Evolutionary conservation across 2,329 filamentous ascomycete genomes (phyloP).

Genomic region (Thelonectria blattea): DNA sequence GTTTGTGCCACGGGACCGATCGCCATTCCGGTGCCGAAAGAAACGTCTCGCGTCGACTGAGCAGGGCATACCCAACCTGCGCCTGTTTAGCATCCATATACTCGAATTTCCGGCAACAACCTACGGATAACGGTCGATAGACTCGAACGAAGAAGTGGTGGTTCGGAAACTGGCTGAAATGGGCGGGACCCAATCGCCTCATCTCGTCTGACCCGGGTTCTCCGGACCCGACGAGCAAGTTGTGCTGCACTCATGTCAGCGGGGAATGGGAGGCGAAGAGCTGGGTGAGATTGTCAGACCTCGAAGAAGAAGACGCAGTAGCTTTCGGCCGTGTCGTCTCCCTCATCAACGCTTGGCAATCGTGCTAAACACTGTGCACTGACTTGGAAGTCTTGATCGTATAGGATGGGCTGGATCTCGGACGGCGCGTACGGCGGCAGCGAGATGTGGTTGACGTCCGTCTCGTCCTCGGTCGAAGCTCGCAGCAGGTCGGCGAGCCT

Average conservation of each 20-base stretch:
- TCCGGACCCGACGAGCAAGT: slow-evolving; percentile 49
- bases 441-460: slow-evolving; percentile 44
- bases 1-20: slow-evolving; percentile 56
- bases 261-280: not conserved
- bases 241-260: slow-evolving; percentile 48
- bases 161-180: slow-evolving; percentile 58
- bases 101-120: slow-evolving; percentile 33
- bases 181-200: slow-evolving; percentile 51
- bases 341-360: slow-evolving; percentile 43
- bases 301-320: slow-evolving; percentile 61
- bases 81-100: slow-evolving; percentile 24
- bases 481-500: slow-evolving; percentile 46
- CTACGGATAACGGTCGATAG: slow-evolving; percentile 59
- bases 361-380: slow-evolving; percentile 53
- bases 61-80: slow-evolving; percentile 54
- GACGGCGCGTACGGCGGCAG: slow-evolving; percentile 48
- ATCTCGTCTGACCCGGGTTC: slow-evolving; percentile 44
- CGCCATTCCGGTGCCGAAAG: slow-evolving; percentile 59
- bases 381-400: slow-evolving; percentile 48
- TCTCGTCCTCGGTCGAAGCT: slow-evolving; percentile 30
- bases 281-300: slow-evolving; percentile 43
- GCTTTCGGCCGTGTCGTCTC: slow-evolving; percentile 44
- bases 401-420: slow-evolving; percentile 45
- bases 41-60: slow-evolving; percentile 57
- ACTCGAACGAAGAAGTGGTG: slow-evolving; percentile 65